Conservation (phyloP, 2,329 filamentous ascomycete genomes). For the Neopestalotiopsis clavispora region DNA sequence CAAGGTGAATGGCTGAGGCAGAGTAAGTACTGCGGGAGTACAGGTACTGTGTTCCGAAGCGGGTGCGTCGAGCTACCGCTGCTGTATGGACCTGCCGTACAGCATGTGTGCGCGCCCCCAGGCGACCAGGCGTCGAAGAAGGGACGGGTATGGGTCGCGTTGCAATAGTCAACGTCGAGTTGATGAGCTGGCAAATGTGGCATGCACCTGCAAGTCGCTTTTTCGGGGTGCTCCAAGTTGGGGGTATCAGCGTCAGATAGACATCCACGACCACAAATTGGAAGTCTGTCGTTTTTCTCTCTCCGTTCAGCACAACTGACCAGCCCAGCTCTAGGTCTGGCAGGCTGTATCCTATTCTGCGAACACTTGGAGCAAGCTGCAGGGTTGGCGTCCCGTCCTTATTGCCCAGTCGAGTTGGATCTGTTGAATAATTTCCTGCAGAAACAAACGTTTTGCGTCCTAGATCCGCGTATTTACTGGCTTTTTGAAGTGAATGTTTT, state of each 20-base stretch:
- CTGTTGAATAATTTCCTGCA: not conserved
- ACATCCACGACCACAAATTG: conserved; percentile 17
- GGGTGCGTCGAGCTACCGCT: conserved; percentile 39
- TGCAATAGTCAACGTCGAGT: conserved; percentile 45
- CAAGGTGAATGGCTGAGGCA: conserved; percentile 1
- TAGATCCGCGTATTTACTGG: not conserved
- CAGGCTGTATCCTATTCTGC: not conserved
- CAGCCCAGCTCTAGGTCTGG: conserved; percentile 8
- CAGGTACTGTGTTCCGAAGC: conserved; percentile 35
- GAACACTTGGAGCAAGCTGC: conserved; percentile 6
- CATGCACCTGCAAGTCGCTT: conserved; percentile 48
- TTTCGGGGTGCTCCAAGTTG: conserved; percentile 43
- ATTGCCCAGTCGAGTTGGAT: conserved; percentile 2
- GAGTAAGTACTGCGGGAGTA: conserved; percentile 36
- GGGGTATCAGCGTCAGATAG: conserved; percentile 22
- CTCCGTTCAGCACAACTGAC: conserved; percentile 8
- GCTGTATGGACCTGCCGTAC: conserved; percentile 19
- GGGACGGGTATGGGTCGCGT: conserved; percentile 46
- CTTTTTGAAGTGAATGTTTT: not conserved
- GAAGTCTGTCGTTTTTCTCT: conserved; percentile 12
- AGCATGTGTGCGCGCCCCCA: conserved; percentile 29
- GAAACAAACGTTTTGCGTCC: not conserved
- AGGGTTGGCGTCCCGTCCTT: not conserved
- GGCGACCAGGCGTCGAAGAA: conserved; percentile 41
- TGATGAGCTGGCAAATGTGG: conserved; percentile 49